These are phyloP conservation scores for Diplodia corticola DNA, from an alignment of 2,329 filamentous ascomycete species.

Conservation along the genomic window DNA sequence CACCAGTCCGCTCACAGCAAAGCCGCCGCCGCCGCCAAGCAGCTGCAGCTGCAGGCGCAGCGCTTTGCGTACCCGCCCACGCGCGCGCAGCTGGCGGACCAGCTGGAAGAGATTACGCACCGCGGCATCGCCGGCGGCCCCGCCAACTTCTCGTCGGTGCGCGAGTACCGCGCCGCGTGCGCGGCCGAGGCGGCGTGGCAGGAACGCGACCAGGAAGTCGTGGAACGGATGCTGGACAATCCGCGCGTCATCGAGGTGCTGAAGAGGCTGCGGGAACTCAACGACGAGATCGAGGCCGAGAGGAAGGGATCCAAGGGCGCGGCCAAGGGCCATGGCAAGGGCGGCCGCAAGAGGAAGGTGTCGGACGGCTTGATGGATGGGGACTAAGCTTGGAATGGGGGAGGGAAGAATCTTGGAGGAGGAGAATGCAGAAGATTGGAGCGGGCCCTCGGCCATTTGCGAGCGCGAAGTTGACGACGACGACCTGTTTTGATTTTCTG, in stretches of 20 bases:
- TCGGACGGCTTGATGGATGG: conserved; percentile 11
- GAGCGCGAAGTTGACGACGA: background rate
- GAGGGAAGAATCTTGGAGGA: background rate
- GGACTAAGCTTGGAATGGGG: background rate
- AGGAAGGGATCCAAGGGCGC: conserved; percentile 7
- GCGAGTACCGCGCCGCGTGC: conserved; percentile 19
- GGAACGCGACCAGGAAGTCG: conserved; percentile 20
- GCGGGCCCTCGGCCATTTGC: background rate
- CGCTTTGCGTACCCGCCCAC: conserved; percentile 1
- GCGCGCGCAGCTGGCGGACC: conserved; percentile 19
- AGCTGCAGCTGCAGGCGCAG: background rate
- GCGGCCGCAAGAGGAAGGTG: conserved; percentile 14
- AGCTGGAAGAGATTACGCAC: conserved; percentile 21
- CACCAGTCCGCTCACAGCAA: background rate
- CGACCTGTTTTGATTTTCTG: background rate
- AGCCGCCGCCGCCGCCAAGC: background rate
- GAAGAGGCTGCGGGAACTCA: conserved; percentile 12
- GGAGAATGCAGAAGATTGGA: background rate
- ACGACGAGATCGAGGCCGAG: conserved; percentile 19
- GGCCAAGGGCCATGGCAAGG: conserved; percentile 7
- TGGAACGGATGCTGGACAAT: conserved; percentile 22
- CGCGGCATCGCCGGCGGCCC: conserved; percentile 19
- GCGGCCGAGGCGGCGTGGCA: conserved; percentile 22
- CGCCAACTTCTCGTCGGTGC: background rate
- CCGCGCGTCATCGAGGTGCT: conserved; percentile 9